phyloP scores from a whole-genome alignment of 768 basidiomycete species.

The Galerina marginata region DNA sequence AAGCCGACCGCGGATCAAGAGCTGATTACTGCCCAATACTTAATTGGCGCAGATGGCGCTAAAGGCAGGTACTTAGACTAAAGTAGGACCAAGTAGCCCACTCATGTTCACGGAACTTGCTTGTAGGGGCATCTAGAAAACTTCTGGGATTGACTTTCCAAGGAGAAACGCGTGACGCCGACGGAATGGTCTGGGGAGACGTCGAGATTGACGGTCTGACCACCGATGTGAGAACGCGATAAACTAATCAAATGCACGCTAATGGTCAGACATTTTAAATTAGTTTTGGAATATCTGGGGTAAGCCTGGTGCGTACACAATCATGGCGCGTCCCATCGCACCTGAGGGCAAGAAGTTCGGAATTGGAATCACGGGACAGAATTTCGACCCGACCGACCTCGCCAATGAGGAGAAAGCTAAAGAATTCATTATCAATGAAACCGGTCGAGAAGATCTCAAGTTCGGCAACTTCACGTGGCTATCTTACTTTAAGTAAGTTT shows the following conservation, averaged over 20 bases:
- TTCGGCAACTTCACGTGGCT: neutral
- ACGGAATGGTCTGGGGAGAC: constrained; percentile 3
- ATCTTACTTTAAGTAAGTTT: neutral
- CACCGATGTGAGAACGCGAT: neutral
- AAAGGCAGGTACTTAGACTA: neutral
- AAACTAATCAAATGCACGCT: too few relatives aligned
- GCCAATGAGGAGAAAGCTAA: neutral
- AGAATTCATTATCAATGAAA: neutral
- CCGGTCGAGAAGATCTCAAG: neutral
- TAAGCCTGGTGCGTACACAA: neutral
- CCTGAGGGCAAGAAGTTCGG: constrained; percentile 1
- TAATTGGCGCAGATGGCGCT: constrained; percentile 1
- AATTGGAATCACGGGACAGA: neutral
- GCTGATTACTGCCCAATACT: neutral
- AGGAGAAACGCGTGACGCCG: neutral
- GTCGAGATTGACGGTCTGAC: neutral
- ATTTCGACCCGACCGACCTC: neutral
- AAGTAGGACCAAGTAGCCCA: neutral
- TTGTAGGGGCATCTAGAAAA: neutral
- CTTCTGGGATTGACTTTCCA: constrained; percentile 4
- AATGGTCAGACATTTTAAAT: too few relatives aligned
- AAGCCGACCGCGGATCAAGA: constrained; percentile 13
- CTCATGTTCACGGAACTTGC: neutral
- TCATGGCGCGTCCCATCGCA: neutral
- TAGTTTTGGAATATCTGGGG: constrained; percentile 3